Conservation (phyloP, 2,329 filamentous ascomycete species). For the Didymella keratinophila region DNA sequence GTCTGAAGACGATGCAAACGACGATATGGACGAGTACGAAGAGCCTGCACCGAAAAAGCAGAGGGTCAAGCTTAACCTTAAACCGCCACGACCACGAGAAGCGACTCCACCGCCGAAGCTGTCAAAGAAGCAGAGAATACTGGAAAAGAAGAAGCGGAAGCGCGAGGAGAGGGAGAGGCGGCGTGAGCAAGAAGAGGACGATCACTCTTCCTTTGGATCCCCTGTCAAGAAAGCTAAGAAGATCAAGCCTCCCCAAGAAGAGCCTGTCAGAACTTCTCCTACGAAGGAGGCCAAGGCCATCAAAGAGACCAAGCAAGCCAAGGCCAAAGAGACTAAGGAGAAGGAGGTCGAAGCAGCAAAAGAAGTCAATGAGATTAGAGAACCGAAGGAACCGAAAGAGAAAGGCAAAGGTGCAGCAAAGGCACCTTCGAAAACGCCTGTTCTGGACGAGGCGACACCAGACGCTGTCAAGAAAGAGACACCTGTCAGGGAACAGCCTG, state of each 20-base stretch:
- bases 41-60: constrained; percentile 47
- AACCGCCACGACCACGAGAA: constrained; percentile 23
- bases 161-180: constrained; percentile 6
- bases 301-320: constrained; percentile 12
- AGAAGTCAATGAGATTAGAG: constrained; percentile 26
- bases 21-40: constrained; percentile 50
- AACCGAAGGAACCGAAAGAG: constrained; percentile 33
- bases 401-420: constrained; percentile 35
- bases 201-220: constrained; percentile 40
- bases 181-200: constrained; percentile 28
- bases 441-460: constrained; percentile 42
- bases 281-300: constrained; percentile 24
- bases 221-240: constrained; percentile 45
- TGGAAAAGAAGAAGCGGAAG: constrained; percentile 39
- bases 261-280: constrained; percentile 14
- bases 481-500: constrained; percentile 35
- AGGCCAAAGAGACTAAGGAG: constrained; percentile 10
- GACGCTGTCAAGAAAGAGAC: constrained; percentile 38
- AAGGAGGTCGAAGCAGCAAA: constrained; percentile 28
- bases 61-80: constrained; percentile 44
- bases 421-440: constrained; percentile 33
- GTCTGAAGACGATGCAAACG: constrained; percentile 39
- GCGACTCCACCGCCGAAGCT: constrained; percentile 27
- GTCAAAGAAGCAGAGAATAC: constrained; percentile 34
- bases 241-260: constrained; percentile 26